Percentiles rank a stretch among this genome's conserved stretches.
These are phyloP conservation scores for Fusarium burgessii DNA, from an alignment of 2,329 filamentous ascomycete species.

Conservation along the genomic window DNA sequence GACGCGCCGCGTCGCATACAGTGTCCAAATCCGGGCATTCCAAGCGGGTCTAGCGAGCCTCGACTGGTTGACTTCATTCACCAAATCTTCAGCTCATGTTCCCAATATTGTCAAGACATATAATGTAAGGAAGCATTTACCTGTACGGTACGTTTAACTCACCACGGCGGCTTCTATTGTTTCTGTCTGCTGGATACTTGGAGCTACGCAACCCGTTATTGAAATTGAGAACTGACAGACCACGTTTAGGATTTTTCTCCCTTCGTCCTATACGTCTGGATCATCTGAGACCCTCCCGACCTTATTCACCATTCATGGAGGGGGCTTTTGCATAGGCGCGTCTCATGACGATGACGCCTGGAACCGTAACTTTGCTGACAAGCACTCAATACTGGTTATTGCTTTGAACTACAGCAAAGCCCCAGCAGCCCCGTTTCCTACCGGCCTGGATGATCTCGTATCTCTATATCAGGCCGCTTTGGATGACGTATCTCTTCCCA, in stretches of 20 bases:
- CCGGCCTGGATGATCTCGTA: background rate
- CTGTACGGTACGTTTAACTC: background rate
- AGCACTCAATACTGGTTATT: background rate
- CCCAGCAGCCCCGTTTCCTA: background rate
- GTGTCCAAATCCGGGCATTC: background rate
- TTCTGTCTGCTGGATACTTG: background rate
- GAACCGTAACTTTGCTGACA: background rate
- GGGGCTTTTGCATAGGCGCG: background rate
- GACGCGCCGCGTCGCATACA: background rate
- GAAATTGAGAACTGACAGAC: background rate
- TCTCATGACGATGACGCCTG: background rate
- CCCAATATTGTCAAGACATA: background rate
- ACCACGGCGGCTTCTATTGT: fast-evolving
- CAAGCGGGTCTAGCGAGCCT: background rate
- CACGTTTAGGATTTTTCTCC: background rate
- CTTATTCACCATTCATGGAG: background rate
- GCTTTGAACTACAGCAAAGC: background rate
- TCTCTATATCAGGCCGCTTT: background rate
- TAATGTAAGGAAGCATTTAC: background rate
- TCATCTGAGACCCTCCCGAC: background rate
- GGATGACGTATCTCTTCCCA: background rate
- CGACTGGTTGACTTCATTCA: background rate
- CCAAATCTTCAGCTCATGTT: background rate
- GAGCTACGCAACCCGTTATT: no score
- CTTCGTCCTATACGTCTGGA: background rate